These are phyloP conservation scores for Cladobotryum mycophilum DNA, from an alignment of 2,329 filamentous ascomycete species.

Conservation along the genomic window DNA sequence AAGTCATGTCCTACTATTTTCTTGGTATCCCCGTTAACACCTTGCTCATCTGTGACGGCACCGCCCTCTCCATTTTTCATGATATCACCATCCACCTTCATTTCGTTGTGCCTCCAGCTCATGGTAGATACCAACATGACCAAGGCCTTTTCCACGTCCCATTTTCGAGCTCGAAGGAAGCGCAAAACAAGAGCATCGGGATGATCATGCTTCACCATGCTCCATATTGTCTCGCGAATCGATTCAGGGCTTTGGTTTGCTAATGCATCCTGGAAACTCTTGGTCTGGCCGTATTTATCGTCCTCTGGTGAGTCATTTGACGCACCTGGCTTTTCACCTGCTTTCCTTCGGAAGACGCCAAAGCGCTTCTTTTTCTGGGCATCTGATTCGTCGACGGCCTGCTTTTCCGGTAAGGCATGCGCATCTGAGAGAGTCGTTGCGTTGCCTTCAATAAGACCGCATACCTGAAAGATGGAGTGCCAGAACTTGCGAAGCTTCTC, in stretches of 20 bases:
- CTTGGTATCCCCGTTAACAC: slow-evolving; percentile 52
- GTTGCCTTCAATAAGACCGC: slow-evolving; percentile 47
- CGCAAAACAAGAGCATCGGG: slow-evolving; percentile 78
- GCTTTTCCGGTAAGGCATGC: neutral
- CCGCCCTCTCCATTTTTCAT: slow-evolving; percentile 68
- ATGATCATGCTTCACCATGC: slow-evolving; percentile 91
- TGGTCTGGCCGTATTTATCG: slow-evolving; percentile 89
- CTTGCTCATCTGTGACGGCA: slow-evolving; percentile 54
- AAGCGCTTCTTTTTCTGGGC: slow-evolving; percentile 69
- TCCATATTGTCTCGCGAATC: slow-evolving; percentile 78
- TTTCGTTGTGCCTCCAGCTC: slow-evolving; percentile 78
- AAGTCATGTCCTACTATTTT: slow-evolving; percentile 66
- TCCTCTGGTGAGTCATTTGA: slow-evolving; percentile 45
- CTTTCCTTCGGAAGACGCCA: slow-evolving; percentile 60
- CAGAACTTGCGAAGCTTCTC: slow-evolving; percentile 84
- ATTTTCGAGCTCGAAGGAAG: slow-evolving; percentile 85
- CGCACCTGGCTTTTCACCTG: slow-evolving; percentile 33
- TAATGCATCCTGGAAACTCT: slow-evolving; percentile 77
- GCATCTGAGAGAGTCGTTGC: slow-evolving; percentile 17
- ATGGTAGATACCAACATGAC: slow-evolving; percentile 93
- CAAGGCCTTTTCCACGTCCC: slow-evolving; percentile 89
- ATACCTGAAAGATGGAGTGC: slow-evolving; percentile 68
- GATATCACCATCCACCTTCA: slow-evolving; percentile 85
- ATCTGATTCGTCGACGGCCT: slow-evolving; percentile 25
- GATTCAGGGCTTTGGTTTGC: slow-evolving; percentile 70